Evolutionary conservation across 495 filamentous ascomycete species (phyloP).

Genomic region (Annulohypoxylon bovei): DNA sequence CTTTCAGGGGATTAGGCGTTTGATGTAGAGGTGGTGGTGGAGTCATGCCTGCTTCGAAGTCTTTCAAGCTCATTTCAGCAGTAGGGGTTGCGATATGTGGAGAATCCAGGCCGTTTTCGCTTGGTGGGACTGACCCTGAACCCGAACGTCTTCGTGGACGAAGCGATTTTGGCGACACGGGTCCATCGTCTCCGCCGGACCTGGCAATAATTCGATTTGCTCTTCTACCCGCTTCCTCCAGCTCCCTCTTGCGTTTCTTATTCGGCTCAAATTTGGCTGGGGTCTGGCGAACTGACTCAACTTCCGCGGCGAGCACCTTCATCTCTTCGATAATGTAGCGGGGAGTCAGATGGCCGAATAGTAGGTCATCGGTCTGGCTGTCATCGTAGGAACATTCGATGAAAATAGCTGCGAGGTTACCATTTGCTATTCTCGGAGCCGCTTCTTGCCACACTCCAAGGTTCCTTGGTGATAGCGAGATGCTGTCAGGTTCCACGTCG

Average conservation of each 20-base stretch:
- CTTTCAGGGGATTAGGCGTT: slow-evolving; percentile 50
- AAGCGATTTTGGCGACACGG: slow-evolving; percentile 54
- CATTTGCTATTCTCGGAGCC: slow-evolving; percentile 78
- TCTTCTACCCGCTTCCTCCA: slow-evolving; percentile 30
- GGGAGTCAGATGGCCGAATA: slow-evolving; percentile 91
- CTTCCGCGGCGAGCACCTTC: slow-evolving; percentile 71
- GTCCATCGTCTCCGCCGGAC: slow-evolving; percentile 40
- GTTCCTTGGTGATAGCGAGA: slow-evolving; percentile 85
- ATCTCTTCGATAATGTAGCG: slow-evolving; percentile 83
- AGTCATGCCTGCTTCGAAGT: slow-evolving; percentile 38
- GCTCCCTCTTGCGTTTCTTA: slow-evolving; percentile 56
- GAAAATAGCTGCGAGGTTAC: slow-evolving; percentile 79
- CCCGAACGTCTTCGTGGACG: slow-evolving; percentile 33
- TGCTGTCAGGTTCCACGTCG: slow-evolving; percentile 90
- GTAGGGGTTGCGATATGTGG: slow-evolving; percentile 52
- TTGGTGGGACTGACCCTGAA: slow-evolving; percentile 11
- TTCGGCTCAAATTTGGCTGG: slow-evolving; percentile 39
- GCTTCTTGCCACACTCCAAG: slow-evolving; percentile 82
- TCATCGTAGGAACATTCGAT: slow-evolving; percentile 96
- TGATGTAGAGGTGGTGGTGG: slow-evolving; percentile 3
- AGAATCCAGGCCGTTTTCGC: slow-evolving; percentile 35
- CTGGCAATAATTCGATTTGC: slow-evolving; percentile 7
- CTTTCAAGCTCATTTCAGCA: slow-evolving; percentile 49
- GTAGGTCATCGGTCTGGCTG: slow-evolving; percentile 71
- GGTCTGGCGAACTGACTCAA: slow-evolving; percentile 56